Base-by-base conservation (phyloP, 352 stramenopile genomes). In the Elongisporangium anandrum region DNA sequence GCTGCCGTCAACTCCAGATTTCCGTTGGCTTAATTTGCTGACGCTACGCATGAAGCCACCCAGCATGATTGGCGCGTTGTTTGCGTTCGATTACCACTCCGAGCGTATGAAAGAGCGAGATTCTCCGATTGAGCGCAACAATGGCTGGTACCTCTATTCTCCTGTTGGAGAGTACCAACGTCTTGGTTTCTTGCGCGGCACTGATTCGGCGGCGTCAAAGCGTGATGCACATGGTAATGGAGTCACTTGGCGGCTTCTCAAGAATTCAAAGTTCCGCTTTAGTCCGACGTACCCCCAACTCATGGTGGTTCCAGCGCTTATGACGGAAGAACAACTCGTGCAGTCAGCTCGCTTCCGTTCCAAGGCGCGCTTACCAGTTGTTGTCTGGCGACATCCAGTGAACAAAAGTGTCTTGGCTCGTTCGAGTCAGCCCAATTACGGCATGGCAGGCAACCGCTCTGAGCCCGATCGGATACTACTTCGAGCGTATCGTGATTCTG, bases 341-440 rank as follows among this genome's bases (percentile, higher is more conserved):
- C 78, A 91, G 53, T 94, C 93, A 16, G 85, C 83, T 6, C 74
- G 83, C 10, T 99, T 99, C 72, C 91, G 97, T 17, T 95, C 81
- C 23, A 95, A 94, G 49, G 92, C 90, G 23, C 90, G 97, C 2
- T 72, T 99, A 1, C 95, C 95, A 0, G 85, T 95, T 10, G 79
- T 98, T 3, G 93, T 97, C 9, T 99, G 94, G 92, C 82, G 89
- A 8, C 89, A 96, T 65, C 84, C 85, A 17, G 70, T 85, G 12
- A 96, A 98, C 69, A 97, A 97, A 54, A 94, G 90, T 22, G 88
- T 94, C 47, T 83, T 99, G n/a, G 97, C 92, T 65, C 83, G 97
- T 41, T 97, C 82, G 10, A 93, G 90, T 12, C 96, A 99, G 66
- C 97, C 97, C 3, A 98, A 98, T 66, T 97, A 98, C 38, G 97